Conservation (phyloP, 495 filamentous ascomycete genomes). For the Daldinia bambusicola region DNA sequence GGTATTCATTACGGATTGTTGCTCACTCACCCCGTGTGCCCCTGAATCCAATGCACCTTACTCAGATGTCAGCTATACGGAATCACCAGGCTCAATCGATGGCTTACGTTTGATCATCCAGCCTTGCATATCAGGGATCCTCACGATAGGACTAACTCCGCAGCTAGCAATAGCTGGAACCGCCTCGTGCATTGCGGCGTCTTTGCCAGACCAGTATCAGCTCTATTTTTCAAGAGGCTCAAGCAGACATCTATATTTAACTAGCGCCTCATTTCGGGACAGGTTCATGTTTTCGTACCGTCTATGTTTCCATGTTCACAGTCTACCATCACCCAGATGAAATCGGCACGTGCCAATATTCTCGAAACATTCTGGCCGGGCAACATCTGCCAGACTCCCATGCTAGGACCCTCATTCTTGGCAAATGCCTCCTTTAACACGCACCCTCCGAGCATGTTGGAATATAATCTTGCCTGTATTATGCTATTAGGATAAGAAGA, state of each 20-base stretch:
- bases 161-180: conserved; percentile 75
- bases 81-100: conserved; percentile 12
- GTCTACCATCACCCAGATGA: conserved; percentile 82
- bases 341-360: conserved; percentile 70
- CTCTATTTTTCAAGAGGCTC: not conserved
- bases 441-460: conserved; percentile 72
- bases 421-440: conserved; percentile 68
- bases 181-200: conserved; percentile 84
- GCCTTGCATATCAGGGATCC: conserved; percentile 71
- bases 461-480: conserved; percentile 15
- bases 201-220: conserved; percentile 47
- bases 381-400: conserved; percentile 80
- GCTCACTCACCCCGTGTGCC: conserved; percentile 66
- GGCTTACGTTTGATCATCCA: conserved; percentile 76
- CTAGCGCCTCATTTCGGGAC: not conserved
- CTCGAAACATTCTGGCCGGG: conserved; percentile 78
- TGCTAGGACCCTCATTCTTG: conserved; percentile 64
- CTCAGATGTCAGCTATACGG: conserved; percentile 22
- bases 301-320: conserved; percentile 83
- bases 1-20: not conserved
- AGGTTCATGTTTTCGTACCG: conserved; percentile 55
- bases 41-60: conserved; percentile 74
- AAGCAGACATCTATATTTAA: not conserved
- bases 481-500: not conserved
- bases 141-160: conserved; percentile 73